Evolutionary conservation across 2,329 filamentous ascomycete genomes (phyloP), one percentile per base, ranked within the genome.

Genomic region (Curvularia hawaiiensis): DNA sequence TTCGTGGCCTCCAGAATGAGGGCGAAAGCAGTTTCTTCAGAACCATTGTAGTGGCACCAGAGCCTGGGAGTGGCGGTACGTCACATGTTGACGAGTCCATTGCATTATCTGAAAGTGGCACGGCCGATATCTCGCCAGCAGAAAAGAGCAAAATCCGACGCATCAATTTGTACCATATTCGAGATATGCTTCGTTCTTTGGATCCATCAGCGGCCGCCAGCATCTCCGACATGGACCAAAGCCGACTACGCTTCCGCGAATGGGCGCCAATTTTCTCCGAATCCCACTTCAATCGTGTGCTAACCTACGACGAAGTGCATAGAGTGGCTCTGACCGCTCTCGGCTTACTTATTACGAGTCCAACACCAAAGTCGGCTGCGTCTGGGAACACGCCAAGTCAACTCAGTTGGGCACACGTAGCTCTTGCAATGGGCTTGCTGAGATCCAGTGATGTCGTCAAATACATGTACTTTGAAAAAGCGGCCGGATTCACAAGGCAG

Each of bases 121-220:
- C 45, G 30, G 46, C 53, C n/a, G 52, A 67, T 26, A 18, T 62
- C 10, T 60, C 64, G 14, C 48, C 46, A 16, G 33, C 52, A 14
- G 67, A 75, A 24, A 63, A 57, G 50, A 57, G 44, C 11, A 77
- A 73, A 52, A 69, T 67, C 38, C 59, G 56, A 52, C 80, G 80
- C 35, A 85, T 90, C 61, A 90, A 91, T 64, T 78, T 88, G 55
- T 80, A 87, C 11, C 87, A 90, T 71, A 77, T 90, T 2, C 82
- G 85, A 64, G 82, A 84, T 55, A 88, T 90, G 85, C 78, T 90
- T 35, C 73, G 74, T 10, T 76, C 77, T 28, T 67, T 83, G 41
- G 75, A 79, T 54, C 78, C 79, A 4, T 62, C 63, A 18, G 66
- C 62, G 26, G 60, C 69, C 12, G 58, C 56, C 0, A 59, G 63